A percentile compares a stretch with the other conserved stretches of the same genome.
These are phyloP conservation scores for Fomitopsis pulvina DNA, from an alignment of 768 basidiomycete species.

Conservation along the genomic window DNA sequence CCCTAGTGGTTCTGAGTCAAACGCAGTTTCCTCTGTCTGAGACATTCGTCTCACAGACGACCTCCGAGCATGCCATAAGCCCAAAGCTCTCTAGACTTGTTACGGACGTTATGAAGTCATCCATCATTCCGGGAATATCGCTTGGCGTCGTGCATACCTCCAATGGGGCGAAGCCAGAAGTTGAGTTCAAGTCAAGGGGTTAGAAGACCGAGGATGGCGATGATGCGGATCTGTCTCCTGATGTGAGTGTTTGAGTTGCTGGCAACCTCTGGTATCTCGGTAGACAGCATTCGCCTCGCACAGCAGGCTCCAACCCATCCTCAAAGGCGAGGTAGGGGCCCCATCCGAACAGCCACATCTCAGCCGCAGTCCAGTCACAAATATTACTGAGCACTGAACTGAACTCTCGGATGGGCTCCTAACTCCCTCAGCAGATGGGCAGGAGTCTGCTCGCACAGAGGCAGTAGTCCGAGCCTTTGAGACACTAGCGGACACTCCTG, in stretches of 20 bases:
- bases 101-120: constrained; percentile 5
- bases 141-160: constrained; percentile 10
- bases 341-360: too few species aligned
- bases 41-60: neutral
- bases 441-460: too few species aligned
- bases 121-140: constrained; percentile 8
- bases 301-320: too few species aligned
- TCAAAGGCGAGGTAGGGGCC: neutral
- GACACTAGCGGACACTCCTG: too few species aligned
- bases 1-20: too few species aligned
- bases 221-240: constrained; percentile 7
- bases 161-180: neutral
- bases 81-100: constrained; percentile 5
- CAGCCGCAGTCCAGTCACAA: too few species aligned
- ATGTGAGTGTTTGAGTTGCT: constrained; percentile 11
- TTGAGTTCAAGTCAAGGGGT: constrained; percentile 9
- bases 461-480: too few species aligned
- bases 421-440: too few species aligned
- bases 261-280: neutral
- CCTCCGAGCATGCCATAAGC: neutral
- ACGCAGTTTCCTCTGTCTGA: neutral
- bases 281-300: too few species aligned
- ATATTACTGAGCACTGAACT: too few species aligned
- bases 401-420: too few species aligned
- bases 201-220: constrained; percentile 9